These are phyloP conservation scores for Daldinia loculata DNA, from an alignment of 495 filamentous ascomycete species.

Conservation along the genomic window DNA sequence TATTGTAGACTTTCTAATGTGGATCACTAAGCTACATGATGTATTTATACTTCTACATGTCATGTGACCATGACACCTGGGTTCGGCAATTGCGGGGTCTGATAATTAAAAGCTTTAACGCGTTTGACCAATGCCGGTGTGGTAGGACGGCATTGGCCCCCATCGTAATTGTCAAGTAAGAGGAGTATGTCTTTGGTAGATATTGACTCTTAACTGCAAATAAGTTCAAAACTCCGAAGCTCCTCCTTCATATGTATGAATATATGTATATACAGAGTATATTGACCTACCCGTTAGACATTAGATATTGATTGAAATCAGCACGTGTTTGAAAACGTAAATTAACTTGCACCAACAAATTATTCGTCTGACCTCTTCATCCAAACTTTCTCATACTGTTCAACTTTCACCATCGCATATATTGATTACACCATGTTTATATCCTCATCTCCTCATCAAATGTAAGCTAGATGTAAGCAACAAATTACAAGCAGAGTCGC, in stretches of 20 bases:
- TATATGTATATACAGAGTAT: neutral
- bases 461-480: slow-evolving; percentile 6
- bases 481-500: slow-evolving; percentile 8
- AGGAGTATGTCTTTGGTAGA: neutral
- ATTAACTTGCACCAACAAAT: neutral
- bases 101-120: too few relatives aligned
- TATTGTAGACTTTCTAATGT: too few relatives aligned
- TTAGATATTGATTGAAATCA: neutral
- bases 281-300: neutral
- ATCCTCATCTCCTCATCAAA: neutral
- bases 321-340: neutral
- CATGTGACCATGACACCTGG: too few relatives aligned
- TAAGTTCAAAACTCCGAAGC: too few relatives aligned
- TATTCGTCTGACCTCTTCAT: neutral
- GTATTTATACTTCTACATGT: too few relatives aligned
- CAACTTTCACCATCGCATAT: slow-evolving; percentile 4
- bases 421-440: slow-evolving; percentile 1
- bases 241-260: too few relatives aligned
- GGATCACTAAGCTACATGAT: too few relatives aligned
- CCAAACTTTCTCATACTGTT: neutral
- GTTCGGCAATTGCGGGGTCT: too few relatives aligned
- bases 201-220: too few relatives aligned
- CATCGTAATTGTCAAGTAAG: too few relatives aligned
- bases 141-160: too few relatives aligned
- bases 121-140: too few relatives aligned